phyloP scores from a whole-genome alignment of 2,329 filamentous ascomycete genomes.

The Exophiala alcalophila region DNA sequence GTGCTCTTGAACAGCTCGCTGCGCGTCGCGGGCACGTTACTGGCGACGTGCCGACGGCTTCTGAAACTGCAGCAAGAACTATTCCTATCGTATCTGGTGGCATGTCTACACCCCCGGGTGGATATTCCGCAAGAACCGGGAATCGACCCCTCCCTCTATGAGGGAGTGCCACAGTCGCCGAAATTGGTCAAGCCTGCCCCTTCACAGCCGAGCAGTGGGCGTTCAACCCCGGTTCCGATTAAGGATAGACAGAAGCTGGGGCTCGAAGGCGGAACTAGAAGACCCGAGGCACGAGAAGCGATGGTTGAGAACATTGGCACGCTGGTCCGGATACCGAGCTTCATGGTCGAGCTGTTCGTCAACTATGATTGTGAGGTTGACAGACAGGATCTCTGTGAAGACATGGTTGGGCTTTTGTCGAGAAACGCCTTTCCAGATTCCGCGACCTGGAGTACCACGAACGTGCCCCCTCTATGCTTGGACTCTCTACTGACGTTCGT shows the following conservation, averaged over 20 bases:
- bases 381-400: conserved; percentile 86
- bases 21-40: conserved; percentile 82
- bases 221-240: conserved; percentile 84
- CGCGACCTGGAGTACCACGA: conserved; percentile 97
- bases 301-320: conserved; percentile 98
- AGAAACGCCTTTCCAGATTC: conserved; percentile 95
- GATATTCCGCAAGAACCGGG: conserved; percentile 87
- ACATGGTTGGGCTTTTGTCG: conserved; percentile 88
- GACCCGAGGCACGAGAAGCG: conserved; percentile 91
- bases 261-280: conserved; percentile 83
- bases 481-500: conserved; percentile 89
- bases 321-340: conserved; percentile 85
- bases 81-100: conserved; percentile 89
- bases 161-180: conserved; percentile 87
- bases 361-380: conserved; percentile 98
- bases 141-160: conserved; percentile 87
- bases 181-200: conserved; percentile 79
- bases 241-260: conserved; percentile 91
- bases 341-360: conserved; percentile 91
- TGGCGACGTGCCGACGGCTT: conserved; percentile 85
- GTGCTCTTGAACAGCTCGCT: conserved; percentile 89
- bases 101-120: conserved; percentile 88
- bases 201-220: conserved; percentile 72
- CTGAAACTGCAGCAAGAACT: conserved; percentile 96
- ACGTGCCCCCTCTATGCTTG: conserved; percentile 89